Evolutionary conservation across 1,284 basidiomycete species (phyloP), one percentile per base, ranked within the genome.

Genomic region (Ceratobasidium sp.): DNA sequence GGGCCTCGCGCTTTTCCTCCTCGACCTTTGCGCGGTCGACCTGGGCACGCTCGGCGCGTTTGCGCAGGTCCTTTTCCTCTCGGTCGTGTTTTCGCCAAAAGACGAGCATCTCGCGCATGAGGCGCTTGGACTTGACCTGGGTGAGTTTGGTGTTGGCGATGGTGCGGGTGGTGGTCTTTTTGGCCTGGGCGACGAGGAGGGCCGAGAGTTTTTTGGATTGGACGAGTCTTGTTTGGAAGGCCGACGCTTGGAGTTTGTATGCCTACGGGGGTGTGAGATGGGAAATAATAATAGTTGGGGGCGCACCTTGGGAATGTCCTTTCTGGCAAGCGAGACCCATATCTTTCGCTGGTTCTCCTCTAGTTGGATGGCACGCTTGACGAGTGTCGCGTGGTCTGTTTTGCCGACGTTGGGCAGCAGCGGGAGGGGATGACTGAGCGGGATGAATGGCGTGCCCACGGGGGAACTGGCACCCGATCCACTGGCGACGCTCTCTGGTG

Each of bases 51-150:
- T 98, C 95, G 73, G 97, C 96, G 70, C 93, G 92, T 78, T 92
- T 94, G 72, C 95, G 88, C 32, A 94, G 87, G 72, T 98, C 94
- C 67, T 95, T 84, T 80, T 98, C 96, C 78, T 93, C 91, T 77
- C 96, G 95, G 78, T 99, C 96, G 76, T 98, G 98, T 81, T 95
- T 96, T 81, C 92, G 94, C 94, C 95, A 98, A 81, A 95, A 97
- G 32, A 95, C 88, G 74, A 97, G 88, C 89, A 98, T 95, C 82
- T 96, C 91, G 43, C 91, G 88, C 92, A 95, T 94, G 47, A 95
- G 82, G 42, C 92, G 86, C 77, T 93, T 94, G 12, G 89, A 90
- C 77, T 94, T 95, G 27, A 89, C 87, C 77, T 95, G 93, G 2
- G 90, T 84, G 72, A 98, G 94, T 79, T 98, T 98, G 73, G 85